A percentile compares a stretch with the other conserved stretches of the same genome.
Conservation (phyloP, 345 rosid genomes). For the Raphanus raphanistrum region DNA sequence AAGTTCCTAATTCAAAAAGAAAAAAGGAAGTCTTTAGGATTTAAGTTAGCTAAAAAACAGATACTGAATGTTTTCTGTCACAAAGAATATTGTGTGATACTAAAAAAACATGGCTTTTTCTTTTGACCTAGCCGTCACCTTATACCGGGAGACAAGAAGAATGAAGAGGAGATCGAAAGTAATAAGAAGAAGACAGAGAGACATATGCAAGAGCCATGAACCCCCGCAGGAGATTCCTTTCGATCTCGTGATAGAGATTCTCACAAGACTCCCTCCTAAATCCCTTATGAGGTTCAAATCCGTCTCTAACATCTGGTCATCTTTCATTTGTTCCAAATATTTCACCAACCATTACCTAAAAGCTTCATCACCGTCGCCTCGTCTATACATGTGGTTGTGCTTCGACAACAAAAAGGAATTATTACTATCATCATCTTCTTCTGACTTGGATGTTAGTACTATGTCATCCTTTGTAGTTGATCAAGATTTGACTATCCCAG, state of each 20-base stretch:
- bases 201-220: background rate
- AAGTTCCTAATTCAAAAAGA: no score
- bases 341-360: background rate
- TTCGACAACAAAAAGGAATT: background rate
- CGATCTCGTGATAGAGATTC: background rate
- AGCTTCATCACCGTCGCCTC: background rate
- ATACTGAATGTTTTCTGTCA: background rate
- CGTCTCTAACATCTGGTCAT: slow-evolving; percentile 14
- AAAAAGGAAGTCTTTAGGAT: no score
- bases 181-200: background rate
- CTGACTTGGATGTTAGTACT: background rate
- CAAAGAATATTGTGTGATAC: no score
- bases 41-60: no score
- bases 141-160: background rate
- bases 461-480: background rate
- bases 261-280: background rate
- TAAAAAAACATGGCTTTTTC: background rate
- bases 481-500: background rate
- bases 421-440: background rate
- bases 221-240: background rate
- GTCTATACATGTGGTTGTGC: background rate
- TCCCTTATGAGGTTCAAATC: background rate
- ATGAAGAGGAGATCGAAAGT: background rate
- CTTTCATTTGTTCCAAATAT: background rate
- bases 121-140: background rate